Percentiles rank a stretch among this genome's conserved stretches.
Evolutionary conservation across 2,329 filamentous ascomycete species (phyloP).

Genomic region (Helotiales sp.): DNA sequence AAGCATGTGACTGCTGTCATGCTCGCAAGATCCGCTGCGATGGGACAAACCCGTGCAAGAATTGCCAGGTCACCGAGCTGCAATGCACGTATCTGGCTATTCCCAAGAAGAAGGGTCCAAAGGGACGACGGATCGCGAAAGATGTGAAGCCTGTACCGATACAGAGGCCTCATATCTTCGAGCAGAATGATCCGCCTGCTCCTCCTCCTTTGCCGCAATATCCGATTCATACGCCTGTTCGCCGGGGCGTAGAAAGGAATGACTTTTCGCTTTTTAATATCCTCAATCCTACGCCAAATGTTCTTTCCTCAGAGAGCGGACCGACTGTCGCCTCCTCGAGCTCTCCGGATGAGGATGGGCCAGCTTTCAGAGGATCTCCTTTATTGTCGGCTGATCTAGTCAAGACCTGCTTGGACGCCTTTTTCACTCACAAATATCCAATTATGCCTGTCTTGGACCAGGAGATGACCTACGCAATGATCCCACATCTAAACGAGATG

Average conservation of each 20-base stretch:
- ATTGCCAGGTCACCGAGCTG: conserved; percentile 32
- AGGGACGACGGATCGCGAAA: conserved; percentile 27
- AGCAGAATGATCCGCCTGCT: background rate
- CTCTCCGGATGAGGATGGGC: background rate
- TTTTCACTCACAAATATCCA: conserved; percentile 45
- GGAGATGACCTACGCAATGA: conserved; percentile 26
- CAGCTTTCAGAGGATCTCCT: conserved; percentile 10
- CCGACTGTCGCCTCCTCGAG: background rate
- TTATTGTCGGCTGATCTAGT: conserved; percentile 26
- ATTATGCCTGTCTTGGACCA: conserved; percentile 44
- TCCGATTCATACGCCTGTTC: background rate
- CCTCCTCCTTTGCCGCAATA: background rate
- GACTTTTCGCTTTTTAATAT: background rate
- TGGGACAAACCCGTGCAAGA: conserved; percentile 38
- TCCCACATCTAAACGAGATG: conserved; percentile 22
- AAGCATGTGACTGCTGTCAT: conserved; percentile 44
- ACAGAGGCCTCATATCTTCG: conserved; percentile 1
- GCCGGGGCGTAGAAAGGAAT: background rate
- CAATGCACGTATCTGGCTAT: conserved; percentile 42
- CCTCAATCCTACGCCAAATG: background rate
- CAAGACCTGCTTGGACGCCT: conserved; percentile 41
- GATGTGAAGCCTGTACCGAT: background rate
- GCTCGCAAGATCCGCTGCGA: conserved; percentile 42
- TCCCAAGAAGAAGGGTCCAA: conserved; percentile 43
- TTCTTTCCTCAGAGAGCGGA: background rate